These are phyloP conservation scores for Lepraria neglecta DNA, from an alignment of 495 filamentous ascomycete genomes.

Conservation along the genomic window DNA sequence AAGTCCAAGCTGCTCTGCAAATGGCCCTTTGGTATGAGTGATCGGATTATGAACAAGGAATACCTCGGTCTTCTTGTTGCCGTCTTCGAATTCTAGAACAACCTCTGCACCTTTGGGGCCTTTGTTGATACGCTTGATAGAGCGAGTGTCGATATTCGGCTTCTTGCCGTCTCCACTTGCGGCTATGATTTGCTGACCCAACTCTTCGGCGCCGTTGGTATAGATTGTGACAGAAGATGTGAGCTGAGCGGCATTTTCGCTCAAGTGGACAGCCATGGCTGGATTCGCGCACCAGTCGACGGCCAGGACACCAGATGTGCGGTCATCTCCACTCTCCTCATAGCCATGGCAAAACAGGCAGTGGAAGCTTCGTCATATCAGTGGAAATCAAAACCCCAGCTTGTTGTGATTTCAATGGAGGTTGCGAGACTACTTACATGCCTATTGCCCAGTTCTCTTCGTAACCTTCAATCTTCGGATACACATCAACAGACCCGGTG, in stretches of 20 bases:
- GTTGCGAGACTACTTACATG: constrained; percentile 27
- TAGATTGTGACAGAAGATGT: constrained; percentile 31
- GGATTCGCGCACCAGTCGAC: constrained; percentile 25
- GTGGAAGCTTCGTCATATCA: constrained; percentile 36
- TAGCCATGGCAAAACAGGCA: constrained; percentile 46
- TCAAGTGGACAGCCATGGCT: constrained; percentile 22
- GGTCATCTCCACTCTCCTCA: constrained; percentile 34
- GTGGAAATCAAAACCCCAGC: neutral
- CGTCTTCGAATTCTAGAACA: constrained; percentile 18
- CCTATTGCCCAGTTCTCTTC: constrained; percentile 31
- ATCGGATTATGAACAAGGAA: constrained; percentile 30
- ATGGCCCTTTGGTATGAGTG: constrained; percentile 24
- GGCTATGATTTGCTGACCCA: constrained; percentile 1
- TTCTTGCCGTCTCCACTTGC: neutral
- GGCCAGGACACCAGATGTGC: constrained; percentile 34
- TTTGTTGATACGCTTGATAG: constrained; percentile 20
- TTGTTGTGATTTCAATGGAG: neutral
- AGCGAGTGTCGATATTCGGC: constrained; percentile 21
- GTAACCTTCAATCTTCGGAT: constrained; percentile 36
- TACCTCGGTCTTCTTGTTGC: constrained; percentile 18
- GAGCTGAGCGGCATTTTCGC: constrained; percentile 24
- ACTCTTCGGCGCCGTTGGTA: constrained; percentile 30
- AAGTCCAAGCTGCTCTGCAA: constrained; percentile 33
- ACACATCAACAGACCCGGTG: constrained; percentile 39
- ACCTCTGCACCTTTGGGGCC: constrained; percentile 6